Conservation (phyloP, 1,139 yeast genomes). For the Hyphopichia wangnamkhiaoensis region DNA sequence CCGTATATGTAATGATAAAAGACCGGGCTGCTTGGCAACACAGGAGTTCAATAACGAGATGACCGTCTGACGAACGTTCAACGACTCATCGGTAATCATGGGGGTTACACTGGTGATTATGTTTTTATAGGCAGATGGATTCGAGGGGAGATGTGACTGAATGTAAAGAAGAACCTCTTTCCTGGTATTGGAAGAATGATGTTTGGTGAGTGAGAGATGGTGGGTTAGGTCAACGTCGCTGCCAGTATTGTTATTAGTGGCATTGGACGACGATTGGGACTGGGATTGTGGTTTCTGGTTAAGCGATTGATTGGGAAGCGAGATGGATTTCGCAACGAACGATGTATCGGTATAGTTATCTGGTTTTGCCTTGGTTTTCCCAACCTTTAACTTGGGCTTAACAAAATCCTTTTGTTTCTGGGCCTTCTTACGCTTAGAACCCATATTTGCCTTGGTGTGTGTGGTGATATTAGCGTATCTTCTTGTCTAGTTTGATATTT, state of each 20-base stretch:
- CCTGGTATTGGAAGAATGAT: constrained; percentile 73
- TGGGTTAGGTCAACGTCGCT: constrained; percentile 52
- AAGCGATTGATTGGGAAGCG: constrained; percentile 58
- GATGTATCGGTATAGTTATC: constrained; percentile 83
- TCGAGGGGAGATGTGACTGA: constrained; percentile 47
- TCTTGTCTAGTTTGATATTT: neutral
- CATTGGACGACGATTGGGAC: too few relatives aligned
- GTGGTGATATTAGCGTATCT: neutral
- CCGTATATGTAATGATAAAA: constrained; percentile 67
- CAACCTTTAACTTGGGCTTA: constrained; percentile 85
- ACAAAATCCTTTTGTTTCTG: constrained; percentile 75
- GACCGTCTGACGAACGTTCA: constrained; percentile 63
- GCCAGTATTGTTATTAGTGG: constrained; percentile 15
- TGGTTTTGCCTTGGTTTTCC: constrained; percentile 72
- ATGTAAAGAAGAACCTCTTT: constrained; percentile 66
- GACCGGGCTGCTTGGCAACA: constrained; percentile 51
- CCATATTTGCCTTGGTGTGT: constrained; percentile 33
- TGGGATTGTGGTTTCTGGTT: constrained; percentile 17
- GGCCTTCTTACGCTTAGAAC: constrained; percentile 58
- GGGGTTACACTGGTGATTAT: constrained; percentile 61
- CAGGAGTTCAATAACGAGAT: constrained; percentile 53
- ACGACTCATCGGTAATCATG: constrained; percentile 59
- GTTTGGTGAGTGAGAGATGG: constrained; percentile 69
- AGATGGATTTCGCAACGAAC: constrained; percentile 73
- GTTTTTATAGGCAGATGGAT: constrained; percentile 58